Evolutionary conservation across 345 rosid genomes (phyloP).

Genomic region (Hypericum androsaemum): DNA sequence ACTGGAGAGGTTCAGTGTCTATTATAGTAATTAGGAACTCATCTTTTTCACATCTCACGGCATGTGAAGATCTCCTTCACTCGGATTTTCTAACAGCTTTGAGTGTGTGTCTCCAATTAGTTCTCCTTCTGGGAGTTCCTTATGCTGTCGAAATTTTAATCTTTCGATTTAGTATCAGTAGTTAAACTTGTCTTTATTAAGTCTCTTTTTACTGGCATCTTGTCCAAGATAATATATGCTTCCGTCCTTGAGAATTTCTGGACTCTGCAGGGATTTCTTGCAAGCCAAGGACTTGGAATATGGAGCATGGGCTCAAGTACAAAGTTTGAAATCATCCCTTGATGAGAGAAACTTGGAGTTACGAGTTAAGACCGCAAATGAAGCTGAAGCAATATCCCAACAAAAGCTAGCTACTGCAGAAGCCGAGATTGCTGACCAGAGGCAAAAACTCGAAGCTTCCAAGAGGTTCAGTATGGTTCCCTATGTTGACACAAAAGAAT

Average conservation of each 20-base stretch:
- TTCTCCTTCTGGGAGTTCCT: too few species aligned
- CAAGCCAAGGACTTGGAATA: conserved; percentile 71
- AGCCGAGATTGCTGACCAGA: conserved; percentile 92
- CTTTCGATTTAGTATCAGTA: too few species aligned
- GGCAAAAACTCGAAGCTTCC: conserved; percentile 71
- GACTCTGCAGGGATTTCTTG: conserved; percentile 45
- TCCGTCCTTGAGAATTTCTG: conserved; percentile 1
- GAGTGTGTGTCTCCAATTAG: too few species aligned
- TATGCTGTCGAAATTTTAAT: too few species aligned
- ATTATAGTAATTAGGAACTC: too few species aligned
- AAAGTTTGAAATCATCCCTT: conserved; percentile 63
- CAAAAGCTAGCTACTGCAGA: conserved; percentile 93
- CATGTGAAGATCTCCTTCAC: too few species aligned
- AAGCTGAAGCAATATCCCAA: conserved; percentile 93
- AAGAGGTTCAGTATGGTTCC: conserved; percentile 46
- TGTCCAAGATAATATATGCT: too few species aligned
- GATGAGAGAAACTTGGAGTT: conserved; percentile 83
- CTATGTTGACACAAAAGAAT: not conserved
- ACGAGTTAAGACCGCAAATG: conserved; percentile 88
- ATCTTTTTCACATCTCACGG: too few species aligned
- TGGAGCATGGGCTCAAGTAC: conserved; percentile 74
- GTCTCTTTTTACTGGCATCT: too few species aligned
- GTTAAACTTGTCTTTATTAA: too few species aligned
- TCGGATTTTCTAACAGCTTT: too few species aligned
- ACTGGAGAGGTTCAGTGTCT: too few species aligned